A percentile compares a stretch with the other conserved stretches of the same genome.
phyloP scores from a whole-genome alignment of 106 monocot species.

The Acorus calamus region DNA sequence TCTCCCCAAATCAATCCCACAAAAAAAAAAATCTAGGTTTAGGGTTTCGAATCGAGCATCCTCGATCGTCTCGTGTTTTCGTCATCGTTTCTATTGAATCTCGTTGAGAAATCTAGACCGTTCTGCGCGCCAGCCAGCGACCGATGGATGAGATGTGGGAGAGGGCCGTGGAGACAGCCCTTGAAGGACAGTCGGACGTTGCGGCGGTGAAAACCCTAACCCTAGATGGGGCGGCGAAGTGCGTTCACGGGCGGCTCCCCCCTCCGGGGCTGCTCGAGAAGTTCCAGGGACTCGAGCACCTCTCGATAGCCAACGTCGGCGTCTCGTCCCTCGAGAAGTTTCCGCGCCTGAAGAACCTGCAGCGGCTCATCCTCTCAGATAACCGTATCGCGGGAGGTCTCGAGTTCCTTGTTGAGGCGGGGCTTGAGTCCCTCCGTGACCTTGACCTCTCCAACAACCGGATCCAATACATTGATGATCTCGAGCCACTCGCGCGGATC shows the following conservation, averaged over 20 bases:
- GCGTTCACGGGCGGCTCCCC: constrained; percentile 71
- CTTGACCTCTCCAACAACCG: constrained; percentile 91
- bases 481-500: constrained; percentile 64
- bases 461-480: constrained; percentile 77
- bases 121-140: neutral
- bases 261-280: constrained; percentile 59
- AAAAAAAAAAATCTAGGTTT: too few relatives aligned
- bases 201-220: constrained; percentile 46
- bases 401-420: constrained; percentile 79
- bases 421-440: constrained; percentile 75
- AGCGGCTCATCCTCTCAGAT: constrained; percentile 75
- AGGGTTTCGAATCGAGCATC: too few relatives aligned
- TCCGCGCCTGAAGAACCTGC: constrained; percentile 58
- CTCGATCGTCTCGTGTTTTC: too few relatives aligned
- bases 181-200: constrained; percentile 30
- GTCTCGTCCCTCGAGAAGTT: constrained; percentile 77
- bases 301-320: constrained; percentile 86
- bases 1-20: too few relatives aligned
- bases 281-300: constrained; percentile 67
- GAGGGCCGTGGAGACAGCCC: constrained; percentile 72
- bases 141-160: constrained; percentile 93
- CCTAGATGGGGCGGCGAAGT: constrained; percentile 85
- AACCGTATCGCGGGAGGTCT: constrained; percentile 87
- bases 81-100: neutral
- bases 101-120: neutral